A percentile compares a stretch with the other conserved stretches of the same genome.
phyloP scores from a whole-genome alignment of 768 basidiomycete species.

The Boletus patriciae region DNA sequence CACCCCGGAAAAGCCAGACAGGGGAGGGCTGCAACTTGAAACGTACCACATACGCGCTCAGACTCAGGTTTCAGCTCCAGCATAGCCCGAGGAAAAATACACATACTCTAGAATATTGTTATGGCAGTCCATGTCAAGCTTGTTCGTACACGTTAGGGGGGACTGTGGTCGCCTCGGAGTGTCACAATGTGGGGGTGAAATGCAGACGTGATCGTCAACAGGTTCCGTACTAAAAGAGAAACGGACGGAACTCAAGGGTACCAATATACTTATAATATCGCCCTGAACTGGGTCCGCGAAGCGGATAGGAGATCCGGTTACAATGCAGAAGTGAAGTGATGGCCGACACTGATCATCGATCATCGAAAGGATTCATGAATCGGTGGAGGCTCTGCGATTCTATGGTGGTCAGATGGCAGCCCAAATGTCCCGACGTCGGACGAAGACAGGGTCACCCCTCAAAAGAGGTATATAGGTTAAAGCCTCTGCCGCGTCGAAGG shows the following conservation, averaged over 20 bases:
- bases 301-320: neutral
- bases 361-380: neutral
- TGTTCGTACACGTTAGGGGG: neutral
- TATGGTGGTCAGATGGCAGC: neutral
- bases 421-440: neutral
- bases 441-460: neutral
- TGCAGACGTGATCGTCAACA: neutral
- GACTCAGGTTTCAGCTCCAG: neutral
- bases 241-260: neutral
- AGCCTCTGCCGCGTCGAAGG: neutral
- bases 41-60: neutral
- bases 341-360: neutral
- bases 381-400: neutral
- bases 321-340: neutral
- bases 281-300: neutral
- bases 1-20: neutral
- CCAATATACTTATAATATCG: neutral
- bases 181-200: neutral
- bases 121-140: neutral
- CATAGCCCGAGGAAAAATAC: neutral
- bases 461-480: neutral
- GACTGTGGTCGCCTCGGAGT: neutral
- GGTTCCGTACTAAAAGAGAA: neutral
- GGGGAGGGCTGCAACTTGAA: neutral
- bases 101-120: neutral